A percentile compares a stretch with the other conserved stretches of the same genome.
Evolutionary conservation across 371 early-diverging fungal species (phyloP).

Genomic region (Nematocida sp.): DNA sequence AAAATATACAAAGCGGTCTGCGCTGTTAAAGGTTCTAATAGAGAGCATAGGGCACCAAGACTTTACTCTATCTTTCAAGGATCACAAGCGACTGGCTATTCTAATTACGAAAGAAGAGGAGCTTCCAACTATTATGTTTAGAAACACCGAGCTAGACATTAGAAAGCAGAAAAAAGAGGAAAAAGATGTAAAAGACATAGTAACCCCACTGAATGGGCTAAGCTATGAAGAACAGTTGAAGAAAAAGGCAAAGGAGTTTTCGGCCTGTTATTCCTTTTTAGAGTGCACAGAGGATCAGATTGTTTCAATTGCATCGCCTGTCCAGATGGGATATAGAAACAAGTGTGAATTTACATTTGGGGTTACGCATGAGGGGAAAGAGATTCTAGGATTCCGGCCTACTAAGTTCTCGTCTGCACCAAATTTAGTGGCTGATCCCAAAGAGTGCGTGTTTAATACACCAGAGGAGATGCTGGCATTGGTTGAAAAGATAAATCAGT

Average conservation of each 20-base stretch:
- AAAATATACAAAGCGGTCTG: constrained; percentile 22
- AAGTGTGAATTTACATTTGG: constrained; percentile 81
- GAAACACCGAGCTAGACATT: not conserved
- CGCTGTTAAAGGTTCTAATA: constrained; percentile 12
- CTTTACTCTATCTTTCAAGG: constrained; percentile 33
- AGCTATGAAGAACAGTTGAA: constrained; percentile 45
- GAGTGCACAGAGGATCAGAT: not conserved
- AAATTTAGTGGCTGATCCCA: constrained; percentile 36
- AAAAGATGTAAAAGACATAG: constrained; percentile 42
- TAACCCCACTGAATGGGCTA: constrained; percentile 50
- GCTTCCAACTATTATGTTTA: constrained; percentile 21
- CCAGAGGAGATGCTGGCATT: constrained; percentile 41
- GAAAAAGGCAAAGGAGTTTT: constrained; percentile 11
- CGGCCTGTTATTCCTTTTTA: not conserved
- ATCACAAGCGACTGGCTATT: constrained; percentile 24
- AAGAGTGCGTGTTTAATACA: constrained; percentile 36
- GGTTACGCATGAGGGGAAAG: constrained; percentile 71
- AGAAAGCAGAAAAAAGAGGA: constrained; percentile 27
- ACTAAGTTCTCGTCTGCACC: constrained; percentile 72
- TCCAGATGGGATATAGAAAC: constrained; percentile 73
- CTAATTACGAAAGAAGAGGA: constrained; percentile 25
- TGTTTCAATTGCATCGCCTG: constrained; percentile 73
- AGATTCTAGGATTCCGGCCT: constrained; percentile 75
- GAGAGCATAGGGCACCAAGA: constrained; percentile 5
- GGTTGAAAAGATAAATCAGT: constrained; percentile 55